Evolutionary conservation across 1,139 yeast species (phyloP), one percentile per base, ranked within the genome.

Genomic region (Eremothecium sinecaudum): DNA sequence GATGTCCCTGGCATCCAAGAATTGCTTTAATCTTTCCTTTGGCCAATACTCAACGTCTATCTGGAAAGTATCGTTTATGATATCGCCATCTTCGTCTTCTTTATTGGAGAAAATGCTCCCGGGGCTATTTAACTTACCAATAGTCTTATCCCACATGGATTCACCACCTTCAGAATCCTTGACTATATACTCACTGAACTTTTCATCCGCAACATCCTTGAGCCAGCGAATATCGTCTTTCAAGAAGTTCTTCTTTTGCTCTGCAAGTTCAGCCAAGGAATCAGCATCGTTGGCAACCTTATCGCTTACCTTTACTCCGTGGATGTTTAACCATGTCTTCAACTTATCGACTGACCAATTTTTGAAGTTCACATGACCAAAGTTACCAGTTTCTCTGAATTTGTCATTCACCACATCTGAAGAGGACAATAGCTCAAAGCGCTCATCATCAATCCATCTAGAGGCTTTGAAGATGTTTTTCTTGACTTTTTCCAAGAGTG

Each of bases 1-100:
- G 20, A 74, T 59, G 18, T 69, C 71, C 42, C 82, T 69, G 5
- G 71, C 63, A 32, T 64, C 65, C 40, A 76, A 59, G 50, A 69
- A 76, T 20, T 67, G 63, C 48, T 62, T 65, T 41, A 76, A 63
- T 36, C 71, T 62, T 18, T 61, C 66, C 45, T 66, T 66, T 18
- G 70, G 58, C 75, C 75, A 69, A 18, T 52, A 52, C 31, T 68
- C 69, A 31, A 69, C 55, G 19, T 68, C 71, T 32, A 64, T 51
- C 37, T 66, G 51, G 42, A 69, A 68, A 1, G 72, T 65, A 40
- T 66, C 69, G 48, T 66, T 66, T 47, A 67, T 54, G 9, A 61
- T 45, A 32, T 64, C 56, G 33, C 54, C 62, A 20, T 50, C 46
- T 22, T 48, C 37, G 19, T 32, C 24, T n/a, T 22, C 28, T 10